Evolutionary conservation across 1,139 yeast species (phyloP).

Genomic region (Chernovozyma aurita): DNA sequence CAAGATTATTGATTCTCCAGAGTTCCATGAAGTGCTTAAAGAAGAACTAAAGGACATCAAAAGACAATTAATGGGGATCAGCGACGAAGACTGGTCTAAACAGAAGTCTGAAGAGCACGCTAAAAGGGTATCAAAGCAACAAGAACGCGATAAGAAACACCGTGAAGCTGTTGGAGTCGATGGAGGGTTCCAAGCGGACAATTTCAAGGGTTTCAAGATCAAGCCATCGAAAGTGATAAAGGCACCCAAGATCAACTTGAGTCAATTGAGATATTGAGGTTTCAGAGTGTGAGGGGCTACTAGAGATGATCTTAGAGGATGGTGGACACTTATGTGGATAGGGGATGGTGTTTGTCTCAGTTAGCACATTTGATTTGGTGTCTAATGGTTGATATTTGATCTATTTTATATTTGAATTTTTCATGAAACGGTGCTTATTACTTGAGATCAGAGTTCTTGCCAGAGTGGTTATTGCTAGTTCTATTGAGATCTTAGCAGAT

Average conservation of each 20-base stretch:
- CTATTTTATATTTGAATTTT: too few relatives aligned
- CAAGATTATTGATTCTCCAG: constrained; percentile 41
- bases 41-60: constrained; percentile 33
- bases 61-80: constrained; percentile 30
- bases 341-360: too few relatives aligned
- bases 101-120: constrained; percentile 9
- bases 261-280: constrained; percentile 3
- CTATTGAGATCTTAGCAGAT: too few relatives aligned
- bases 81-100: constrained; percentile 36
- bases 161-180: too few relatives aligned
- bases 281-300: neutral
- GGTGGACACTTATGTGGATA: too few relatives aligned
- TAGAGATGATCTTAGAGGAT: too few relatives aligned
- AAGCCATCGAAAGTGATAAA: constrained; percentile 6
- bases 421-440: too few relatives aligned
- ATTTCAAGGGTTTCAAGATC: constrained; percentile 1
- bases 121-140: constrained; percentile 7
- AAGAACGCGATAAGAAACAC: constrained; percentile 8
- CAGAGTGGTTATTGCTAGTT: too few relatives aligned
- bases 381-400: too few relatives aligned
- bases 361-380: too few relatives aligned
- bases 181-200: constrained; percentile 6
- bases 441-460: too few relatives aligned
- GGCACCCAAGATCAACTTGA: constrained; percentile 7
- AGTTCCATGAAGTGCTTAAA: constrained; percentile 31